phyloP scores from a whole-genome alignment of 306 rosid species.

The Cajanus cajan region DNA sequence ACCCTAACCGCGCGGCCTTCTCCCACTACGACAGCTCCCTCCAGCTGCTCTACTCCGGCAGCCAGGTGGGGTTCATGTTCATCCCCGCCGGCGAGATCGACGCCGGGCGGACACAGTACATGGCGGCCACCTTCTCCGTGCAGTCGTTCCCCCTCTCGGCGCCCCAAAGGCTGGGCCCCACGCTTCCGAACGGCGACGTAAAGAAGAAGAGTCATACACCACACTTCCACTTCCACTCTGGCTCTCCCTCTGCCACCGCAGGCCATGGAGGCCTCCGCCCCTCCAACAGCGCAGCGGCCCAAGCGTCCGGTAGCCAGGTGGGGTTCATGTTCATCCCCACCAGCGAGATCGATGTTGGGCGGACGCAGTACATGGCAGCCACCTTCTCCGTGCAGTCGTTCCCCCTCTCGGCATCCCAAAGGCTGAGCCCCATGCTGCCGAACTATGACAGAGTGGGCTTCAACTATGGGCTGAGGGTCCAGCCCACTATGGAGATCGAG shows the following conservation, averaged over 20 bases:
- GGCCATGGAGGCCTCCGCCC: slow-evolving; percentile 22
- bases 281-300: not conserved
- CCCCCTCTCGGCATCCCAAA: slow-evolving; percentile 54
- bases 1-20: slow-evolving; percentile 83
- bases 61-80: slow-evolving; percentile 92
- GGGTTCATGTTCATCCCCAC: slow-evolving; percentile 99
- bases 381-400: slow-evolving; percentile 76
- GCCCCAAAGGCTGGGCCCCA: slow-evolving; percentile 42
- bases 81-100: slow-evolving; percentile 93
- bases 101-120: slow-evolving; percentile 70
- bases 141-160: slow-evolving; percentile 69
- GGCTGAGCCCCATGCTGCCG: slow-evolving; percentile 34
- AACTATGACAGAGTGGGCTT: slow-evolving; percentile 40
- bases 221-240: not conserved
- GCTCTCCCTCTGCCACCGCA: slow-evolving; percentile 16
- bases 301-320: slow-evolving; percentile 65
- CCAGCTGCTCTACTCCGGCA: slow-evolving; percentile 81
- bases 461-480: slow-evolving; percentile 43
- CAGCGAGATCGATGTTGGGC: slow-evolving; percentile 75
- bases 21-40: slow-evolving; percentile 87
- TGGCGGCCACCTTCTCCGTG: slow-evolving; percentile 88
- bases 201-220: no score
- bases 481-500: slow-evolving; percentile 75
- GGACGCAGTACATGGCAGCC: slow-evolving; percentile 86
- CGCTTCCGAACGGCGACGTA: no score